Conservation (phyloP, 2,329 filamentous ascomycete genomes). For the Pyrenophora teres region DNA sequence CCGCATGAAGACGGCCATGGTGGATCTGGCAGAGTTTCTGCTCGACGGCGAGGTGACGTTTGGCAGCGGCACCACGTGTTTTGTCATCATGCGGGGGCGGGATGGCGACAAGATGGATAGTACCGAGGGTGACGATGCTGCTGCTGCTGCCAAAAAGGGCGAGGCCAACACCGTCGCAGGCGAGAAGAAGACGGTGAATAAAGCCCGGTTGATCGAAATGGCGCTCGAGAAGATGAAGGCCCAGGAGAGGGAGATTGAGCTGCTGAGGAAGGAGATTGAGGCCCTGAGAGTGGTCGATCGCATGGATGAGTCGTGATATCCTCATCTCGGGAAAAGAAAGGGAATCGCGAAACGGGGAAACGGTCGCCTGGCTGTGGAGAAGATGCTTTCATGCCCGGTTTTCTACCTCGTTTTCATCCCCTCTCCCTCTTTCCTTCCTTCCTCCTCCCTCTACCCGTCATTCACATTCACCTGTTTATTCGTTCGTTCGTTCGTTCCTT, state of each 20-base stretch:
- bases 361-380: too few relatives aligned
- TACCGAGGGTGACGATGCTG: too few relatives aligned
- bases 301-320: constrained; percentile 30
- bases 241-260: constrained; percentile 36
- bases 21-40: constrained; percentile 35
- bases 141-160: constrained; percentile 1
- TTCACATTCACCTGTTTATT: too few relatives aligned
- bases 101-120: constrained; percentile 6
- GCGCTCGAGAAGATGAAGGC: constrained; percentile 39
- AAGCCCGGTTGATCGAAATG: constrained; percentile 38
- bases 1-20: constrained; percentile 40
- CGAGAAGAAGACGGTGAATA: constrained; percentile 39
- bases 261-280: constrained; percentile 32
- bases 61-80: constrained; percentile 38
- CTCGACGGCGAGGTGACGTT: constrained; percentile 40
- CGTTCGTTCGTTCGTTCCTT: too few relatives aligned
- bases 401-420: too few relatives aligned
- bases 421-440: too few relatives aligned
- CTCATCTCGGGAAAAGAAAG: background rate
- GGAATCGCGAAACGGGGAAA: too few relatives aligned
- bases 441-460: too few relatives aligned
- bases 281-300: constrained; percentile 22
- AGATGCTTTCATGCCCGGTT: too few relatives aligned
- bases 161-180: constrained; percentile 14
- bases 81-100: constrained; percentile 33